A percentile compares a stretch with the other conserved stretches of the same genome.
These are phyloP conservation scores for Aspergillus fijiensis DNA, from an alignment of 2,329 filamentous ascomycete genomes.

Conservation along the genomic window DNA sequence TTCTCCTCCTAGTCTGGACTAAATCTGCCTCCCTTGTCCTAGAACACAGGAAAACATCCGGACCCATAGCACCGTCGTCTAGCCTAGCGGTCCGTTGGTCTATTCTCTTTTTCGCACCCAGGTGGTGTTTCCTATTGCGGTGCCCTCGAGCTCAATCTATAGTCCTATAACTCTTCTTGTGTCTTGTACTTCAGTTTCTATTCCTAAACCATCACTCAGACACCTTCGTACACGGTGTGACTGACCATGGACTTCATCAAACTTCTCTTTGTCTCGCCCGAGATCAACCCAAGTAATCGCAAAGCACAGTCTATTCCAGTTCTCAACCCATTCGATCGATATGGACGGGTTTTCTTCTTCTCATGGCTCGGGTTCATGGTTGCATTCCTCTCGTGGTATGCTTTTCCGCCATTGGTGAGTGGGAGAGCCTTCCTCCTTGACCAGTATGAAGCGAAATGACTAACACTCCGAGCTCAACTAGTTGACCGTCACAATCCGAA, in stretches of 20 bases:
- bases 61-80: background rate
- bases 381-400: slow-evolving; percentile 87
- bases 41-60: background rate
- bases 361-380: slow-evolving; percentile 84
- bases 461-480: slow-evolving; percentile 31
- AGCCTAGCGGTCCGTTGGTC: slow-evolving; percentile 2
- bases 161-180: background rate
- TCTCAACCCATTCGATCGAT: slow-evolving; percentile 73
- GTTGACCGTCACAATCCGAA: slow-evolving; percentile 73
- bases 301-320: slow-evolving; percentile 80
- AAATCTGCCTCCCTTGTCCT: background rate
- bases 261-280: slow-evolving; percentile 53
- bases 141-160: background rate
- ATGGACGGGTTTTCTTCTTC: slow-evolving; percentile 89
- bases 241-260: slow-evolving; percentile 27
- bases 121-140: slow-evolving; percentile 2
- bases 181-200: background rate
- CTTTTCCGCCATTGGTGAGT: slow-evolving; percentile 78
- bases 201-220: background rate
- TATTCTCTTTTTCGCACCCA: slow-evolving; percentile 1
- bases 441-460: background rate
- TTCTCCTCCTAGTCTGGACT: background rate
- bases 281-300: slow-evolving; percentile 78
- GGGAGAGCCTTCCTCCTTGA: slow-evolving; percentile 4
- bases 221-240: background rate